Base-by-base conservation (phyloP, 164 flowering plant species). In the Aristolochia fimbriata region DNA sequence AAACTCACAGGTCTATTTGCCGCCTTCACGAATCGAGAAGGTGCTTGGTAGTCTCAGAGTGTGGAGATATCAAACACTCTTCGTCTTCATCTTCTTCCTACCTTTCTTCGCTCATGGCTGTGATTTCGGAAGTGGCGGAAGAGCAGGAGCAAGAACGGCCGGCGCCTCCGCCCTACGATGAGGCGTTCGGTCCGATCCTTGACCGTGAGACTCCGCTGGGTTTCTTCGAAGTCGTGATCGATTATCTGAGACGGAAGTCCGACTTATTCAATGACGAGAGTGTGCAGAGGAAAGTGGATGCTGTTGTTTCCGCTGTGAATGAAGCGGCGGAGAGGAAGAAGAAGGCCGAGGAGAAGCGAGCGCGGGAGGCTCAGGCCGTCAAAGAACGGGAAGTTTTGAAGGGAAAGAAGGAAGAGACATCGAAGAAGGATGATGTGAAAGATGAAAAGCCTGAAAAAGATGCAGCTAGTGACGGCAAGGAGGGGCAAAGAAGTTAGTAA, bases 191-290 rank as follows among this genome's bases (percentile, higher is more conserved):
- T 0, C 37, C 51, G 23, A 60, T 66, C 64, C 60, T 58, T 31
- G 69, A 46, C 37, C 19, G 48, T 19, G 24, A 43, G 30, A 31
- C n/a, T 25, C 55, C 69, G 22, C 53, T 60, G 1, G 59, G 22
- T 1, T 30, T 66, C 48, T 54, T 66, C 16, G 69, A 60, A 15
- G 37, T 30, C 27, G 60, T 30, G 9, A 33, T 66, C 41, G 69
- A 66, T 60, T 66, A 54, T 47, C 60, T 66, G 16, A 51, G 69
- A 47, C 59, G 69, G 53, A 66, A 60, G 47, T 41, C 63, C 55
- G 69, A 66, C 23, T 41, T 66, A 2, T 55, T 66, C 19, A 9
- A 60, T 47, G 69, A 66, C 37, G 64, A 55, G 16, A 20, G 13
- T 33, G 69, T 53, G 10, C 59, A 27, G 31, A 45, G 48, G 55